Base-by-base conservation (phyloP, 2,329 filamentous ascomycete species). In the Teratosphaeria zuluensis region DNA sequence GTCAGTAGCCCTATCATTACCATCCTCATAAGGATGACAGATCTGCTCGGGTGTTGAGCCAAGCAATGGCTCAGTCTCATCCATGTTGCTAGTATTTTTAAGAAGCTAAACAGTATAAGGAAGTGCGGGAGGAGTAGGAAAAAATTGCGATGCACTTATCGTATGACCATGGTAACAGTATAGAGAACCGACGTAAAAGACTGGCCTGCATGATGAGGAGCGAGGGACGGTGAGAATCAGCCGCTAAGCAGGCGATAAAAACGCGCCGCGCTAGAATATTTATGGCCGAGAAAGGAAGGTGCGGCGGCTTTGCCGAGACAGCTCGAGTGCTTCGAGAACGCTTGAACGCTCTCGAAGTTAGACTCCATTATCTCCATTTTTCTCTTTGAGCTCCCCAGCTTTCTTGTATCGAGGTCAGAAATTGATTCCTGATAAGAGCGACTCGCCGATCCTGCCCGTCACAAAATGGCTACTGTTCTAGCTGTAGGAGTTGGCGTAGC, bases 401-500 rank as follows among this genome's bases (percentile, higher is more conserved):
- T 4, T 1, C 16, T 8, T 16, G 9, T 21, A 48, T 19, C 19
- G 6, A 16, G 12, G 19, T 9, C n/a, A 21, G 16, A 48, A 2
- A 42, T 14, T 16, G 35, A 16, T 16, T 12, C 35, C 14, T 48
- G 16, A 48, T 8, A n/a, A 46, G 14, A 21, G 42, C 19, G 6
- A 19, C 19, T n/a, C 4, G 16, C 16, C 42, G 16, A 48, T 9
- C 19, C 16, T 48, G 7, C 5, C 42, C 42, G 4, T 48, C 16
- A 3, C 24, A 55, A 31, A 33, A 87, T 87, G 84, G 78, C 81
- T 51, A 83, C 84, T 58, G 75, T 80, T 61, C 70, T 86, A 61
- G 77, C 80, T 53, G 80, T 85, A 62, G 84, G 83, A 51, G 73
- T 80, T 48, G 84, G 84, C 60, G 77, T 85, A 60, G 84, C 84